Conservation (phyloP, 192 early-diverging fungal species). For the Podila epigama region DNA sequence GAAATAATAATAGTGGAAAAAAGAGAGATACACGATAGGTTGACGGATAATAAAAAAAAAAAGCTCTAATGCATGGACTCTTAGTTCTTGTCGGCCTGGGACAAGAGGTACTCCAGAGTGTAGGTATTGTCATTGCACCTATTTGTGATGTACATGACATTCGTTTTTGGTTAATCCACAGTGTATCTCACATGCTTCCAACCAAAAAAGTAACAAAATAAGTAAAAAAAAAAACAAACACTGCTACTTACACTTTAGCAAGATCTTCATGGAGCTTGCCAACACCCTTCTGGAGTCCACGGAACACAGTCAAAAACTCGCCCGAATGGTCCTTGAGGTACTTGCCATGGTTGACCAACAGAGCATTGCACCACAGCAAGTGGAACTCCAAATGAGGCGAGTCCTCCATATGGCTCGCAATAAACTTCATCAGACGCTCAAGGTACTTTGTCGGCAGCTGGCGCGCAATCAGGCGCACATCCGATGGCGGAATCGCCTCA, state of each 20-base stretch:
- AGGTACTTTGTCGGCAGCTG: conserved; percentile 89
- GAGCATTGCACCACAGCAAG: conserved; percentile 79
- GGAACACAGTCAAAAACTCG: conserved; percentile 73
- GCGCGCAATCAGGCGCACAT: conserved; percentile 78
- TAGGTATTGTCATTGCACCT: conserved; percentile 86
- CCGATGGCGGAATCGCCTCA: conserved; percentile 79
- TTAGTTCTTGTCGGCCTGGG: conserved; percentile 50
- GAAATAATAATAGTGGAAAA: too few relatives aligned
- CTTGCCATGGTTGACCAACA: conserved; percentile 81
- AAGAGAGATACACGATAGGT: not conserved
- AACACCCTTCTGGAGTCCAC: conserved; percentile 82
- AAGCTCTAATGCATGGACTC: not conserved
- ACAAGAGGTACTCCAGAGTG: conserved; percentile 70
- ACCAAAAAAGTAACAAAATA: not conserved
- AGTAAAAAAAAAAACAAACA: not conserved
- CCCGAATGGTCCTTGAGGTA: conserved; percentile 73
- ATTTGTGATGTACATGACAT: conserved; percentile 13
- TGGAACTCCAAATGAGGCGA: conserved; percentile 89
- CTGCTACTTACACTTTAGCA: conserved; percentile 68
- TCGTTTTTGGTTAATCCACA: not conserved
- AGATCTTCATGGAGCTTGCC: conserved; percentile 61
- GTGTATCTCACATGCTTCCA: not conserved
- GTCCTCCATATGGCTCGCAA: conserved; percentile 80
- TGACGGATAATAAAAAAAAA: not conserved
- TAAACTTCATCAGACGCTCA: conserved; percentile 82